Base-by-base conservation (phyloP, 2,329 filamentous ascomycete genomes). In the Fusarium sp. region DNA sequence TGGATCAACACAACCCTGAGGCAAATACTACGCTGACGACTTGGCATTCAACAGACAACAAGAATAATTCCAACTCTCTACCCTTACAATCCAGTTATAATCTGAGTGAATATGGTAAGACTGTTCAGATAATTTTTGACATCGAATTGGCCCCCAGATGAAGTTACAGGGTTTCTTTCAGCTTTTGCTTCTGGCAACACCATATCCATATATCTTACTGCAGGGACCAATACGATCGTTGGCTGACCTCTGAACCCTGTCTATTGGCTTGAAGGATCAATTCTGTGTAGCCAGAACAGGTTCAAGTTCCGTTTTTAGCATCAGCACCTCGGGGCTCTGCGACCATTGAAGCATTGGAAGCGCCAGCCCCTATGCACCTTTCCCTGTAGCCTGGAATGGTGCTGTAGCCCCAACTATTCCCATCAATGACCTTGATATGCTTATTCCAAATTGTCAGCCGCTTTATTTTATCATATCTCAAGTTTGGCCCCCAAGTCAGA, bases 101-200 rank as follows among this genome's bases (percentile, higher is more conserved):
- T 11, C 17, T 10, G 7, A 37, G 17, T 9, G 9, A n/a, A 41
- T 39, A 31, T 18, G 11, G 18, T 11, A 2, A 41, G 25, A 21
- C 15, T 56, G 37, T 15, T 29, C n/a, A 5, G 2, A 21, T 39
- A 62, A 33, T 62, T 47, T 55, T 47, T 10, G 36, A 29, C 18
- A 21, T 29, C 17, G 7, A 11, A 13, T 46, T 11, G 4, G 60
- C 58, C 60, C 60, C 60, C 60, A 63, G 46, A 45, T n/a, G 25
- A 33, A 15, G 13, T 8, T 20, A 11, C 39, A 51, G 21, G 51
- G 27, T 13, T 37, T 4, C 4, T n/a, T 33, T 63, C 58, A 63
- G 39, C 58, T 50, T 37, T 39, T 21, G 15, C 47, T 61, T 18
- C 17, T 15, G 11, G 31, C 11, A 11, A 9, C 20, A 45, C 9